These are phyloP conservation scores for Gossypium schwendimanii DNA, from an alignment of 441 rosid genomes.

Conservation along the genomic window DNA sequence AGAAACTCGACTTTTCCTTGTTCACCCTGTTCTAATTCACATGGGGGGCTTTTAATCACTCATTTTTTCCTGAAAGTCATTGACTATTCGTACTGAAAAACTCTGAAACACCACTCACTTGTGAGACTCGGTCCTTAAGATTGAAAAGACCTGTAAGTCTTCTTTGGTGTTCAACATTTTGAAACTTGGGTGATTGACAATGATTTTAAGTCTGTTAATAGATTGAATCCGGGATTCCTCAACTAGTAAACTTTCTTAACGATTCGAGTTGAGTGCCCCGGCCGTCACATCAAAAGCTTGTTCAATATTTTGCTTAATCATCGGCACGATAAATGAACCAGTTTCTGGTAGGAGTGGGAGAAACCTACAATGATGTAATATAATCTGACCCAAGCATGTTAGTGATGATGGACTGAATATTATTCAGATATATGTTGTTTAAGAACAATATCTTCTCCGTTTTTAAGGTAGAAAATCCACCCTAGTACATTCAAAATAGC, in stretches of 20 bases:
- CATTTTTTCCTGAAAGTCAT: not conserved
- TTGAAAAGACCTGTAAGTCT: not conserved
- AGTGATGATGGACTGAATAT: not conserved
- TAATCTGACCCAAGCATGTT: not conserved
- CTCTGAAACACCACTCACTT: not conserved
- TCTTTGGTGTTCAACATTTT: not conserved
- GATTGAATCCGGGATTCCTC: not conserved
- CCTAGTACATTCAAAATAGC: slow-evolving; percentile 30
- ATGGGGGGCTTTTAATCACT: slow-evolving; percentile 6
- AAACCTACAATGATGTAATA: not conserved
- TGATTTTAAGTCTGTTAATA: not conserved
- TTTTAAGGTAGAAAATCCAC: slow-evolving; percentile 27
- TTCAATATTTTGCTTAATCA: not conserved
- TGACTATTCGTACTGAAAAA: not conserved
- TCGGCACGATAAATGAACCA: slow-evolving; percentile 6
- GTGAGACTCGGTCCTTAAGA: slow-evolving; percentile 4
- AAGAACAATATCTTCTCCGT: slow-evolving; percentile 23
- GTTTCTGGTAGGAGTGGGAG: not conserved
- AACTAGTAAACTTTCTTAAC: not conserved
- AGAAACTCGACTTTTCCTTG: slow-evolving; percentile 14
- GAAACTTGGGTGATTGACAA: not conserved
- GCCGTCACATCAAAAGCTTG: not conserved
- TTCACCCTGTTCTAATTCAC: not conserved
- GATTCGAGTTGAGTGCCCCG: not conserved
- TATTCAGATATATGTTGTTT: not conserved